Evolutionary conservation across 495 filamentous ascomycete genomes (phyloP), one percentile per base, ranked within the genome.

Genomic region (Penicillium argentinense): DNA sequence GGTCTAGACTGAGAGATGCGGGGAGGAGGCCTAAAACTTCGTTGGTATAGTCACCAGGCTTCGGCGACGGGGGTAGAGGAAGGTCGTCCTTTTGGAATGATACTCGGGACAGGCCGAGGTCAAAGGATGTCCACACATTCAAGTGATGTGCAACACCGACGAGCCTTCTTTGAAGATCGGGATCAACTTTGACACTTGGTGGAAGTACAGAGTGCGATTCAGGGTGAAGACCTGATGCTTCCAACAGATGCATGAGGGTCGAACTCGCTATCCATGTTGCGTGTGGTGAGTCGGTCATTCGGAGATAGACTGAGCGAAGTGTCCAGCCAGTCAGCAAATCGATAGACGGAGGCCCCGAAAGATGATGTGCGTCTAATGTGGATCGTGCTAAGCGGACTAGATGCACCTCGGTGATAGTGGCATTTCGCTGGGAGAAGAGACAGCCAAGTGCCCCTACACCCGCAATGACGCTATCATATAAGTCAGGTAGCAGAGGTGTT

Each of bases 181-280:
- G 42, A 42, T 71, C 57, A 23, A 45, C 52, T 2, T 58, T 42
- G 7, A 36, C 43, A 5, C 42, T 41, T 13, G 42, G 41, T 16
- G 54, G 52, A 16, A 62, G 45, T 16, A 53, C 28, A 1, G 56
- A 53, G 16, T 54, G 27, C 6, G 62, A 29, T 28, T 72, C 68
- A 19, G 64, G 62, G 36, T 79, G 72, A 5, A 81, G 54, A 0
- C 71, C 72, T 1, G 71, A 57, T 0, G 77, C 69, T 55, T 81
- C 78, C 8, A 76, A 60, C 5, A 79, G 45, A 39, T 81, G 78
- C 60, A 81, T 69, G n/a, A 72, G 45, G 6, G 60, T 75, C 33
- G 66, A 73, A 18, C 70, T 76, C 1, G 74, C 72, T 26, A 79
- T 66, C 74, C 75, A 79, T 1, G 72, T 62, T 2, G 67, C 45